Evolutionary conservation across 2,329 filamentous ascomycete genomes (phyloP).

Genomic region (Phoma sp.): DNA sequence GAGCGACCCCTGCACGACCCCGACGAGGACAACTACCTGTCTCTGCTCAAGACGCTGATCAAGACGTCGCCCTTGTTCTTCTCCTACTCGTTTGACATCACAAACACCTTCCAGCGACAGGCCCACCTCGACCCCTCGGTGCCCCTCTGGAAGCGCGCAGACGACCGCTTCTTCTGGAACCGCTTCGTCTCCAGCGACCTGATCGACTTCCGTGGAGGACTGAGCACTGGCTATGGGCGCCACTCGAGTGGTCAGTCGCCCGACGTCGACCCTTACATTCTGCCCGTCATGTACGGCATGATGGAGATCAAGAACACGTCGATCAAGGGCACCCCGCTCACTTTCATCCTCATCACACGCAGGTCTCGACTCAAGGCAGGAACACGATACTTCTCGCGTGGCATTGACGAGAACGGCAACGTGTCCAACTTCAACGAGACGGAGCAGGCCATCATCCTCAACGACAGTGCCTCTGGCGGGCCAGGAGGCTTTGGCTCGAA

Average conservation of each 20-base stretch:
- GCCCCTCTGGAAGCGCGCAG: constrained; percentile 88
- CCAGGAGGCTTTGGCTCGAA: constrained; percentile 81
- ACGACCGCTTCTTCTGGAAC: constrained; percentile 99
- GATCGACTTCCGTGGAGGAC: constrained; percentile 80
- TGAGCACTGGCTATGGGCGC: constrained; percentile 58
- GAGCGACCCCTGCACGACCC: constrained; percentile 89
- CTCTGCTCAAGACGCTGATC: constrained; percentile 80
- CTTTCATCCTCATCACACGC: constrained; percentile 85
- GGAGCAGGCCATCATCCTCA: constrained; percentile 88
- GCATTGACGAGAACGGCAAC: constrained; percentile 89
- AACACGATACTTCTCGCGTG: constrained; percentile 93
- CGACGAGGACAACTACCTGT: constrained; percentile 91
- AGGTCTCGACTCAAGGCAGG: constrained; percentile 87
- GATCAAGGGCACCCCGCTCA: constrained; percentile 84
- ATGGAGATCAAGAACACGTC: constrained; percentile 86
- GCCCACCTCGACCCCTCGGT: constrained; percentile 72
- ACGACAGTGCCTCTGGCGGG: constrained; percentile 75
- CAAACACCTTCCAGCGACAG: constrained; percentile 95
- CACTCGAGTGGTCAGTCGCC: constrained; percentile 73
- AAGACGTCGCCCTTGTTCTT: constrained; percentile 93
- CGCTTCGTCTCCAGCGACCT: constrained; percentile 88
- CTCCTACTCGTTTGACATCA: constrained; percentile 95
- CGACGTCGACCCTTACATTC: constrained; percentile 85
- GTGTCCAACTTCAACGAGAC: constrained; percentile 99
- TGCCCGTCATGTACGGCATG: constrained; percentile 97